Conservation (phyloP, 2,329 filamentous ascomycete species). For the Sclerotiophoma versabilis region DNA sequence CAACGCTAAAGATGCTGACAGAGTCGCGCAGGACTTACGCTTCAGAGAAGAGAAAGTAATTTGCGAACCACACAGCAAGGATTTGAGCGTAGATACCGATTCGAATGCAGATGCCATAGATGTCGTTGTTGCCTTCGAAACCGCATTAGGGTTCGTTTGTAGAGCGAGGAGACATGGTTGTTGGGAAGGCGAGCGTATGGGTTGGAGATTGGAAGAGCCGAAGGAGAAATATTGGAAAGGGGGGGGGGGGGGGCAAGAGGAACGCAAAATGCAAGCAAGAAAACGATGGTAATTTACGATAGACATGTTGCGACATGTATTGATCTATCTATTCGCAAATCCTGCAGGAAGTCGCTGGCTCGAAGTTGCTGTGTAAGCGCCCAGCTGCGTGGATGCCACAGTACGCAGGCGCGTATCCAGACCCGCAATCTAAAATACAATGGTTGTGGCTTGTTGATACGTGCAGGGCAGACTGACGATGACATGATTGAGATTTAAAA, state of each 20-base stretch:
- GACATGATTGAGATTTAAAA: not conserved
- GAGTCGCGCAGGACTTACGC: slow-evolving; percentile 26
- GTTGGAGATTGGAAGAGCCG: no score
- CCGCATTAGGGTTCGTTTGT: slow-evolving; percentile 7
- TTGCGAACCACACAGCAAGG: slow-evolving; percentile 36
- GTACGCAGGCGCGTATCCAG: not conserved
- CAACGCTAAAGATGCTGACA: slow-evolving; percentile 33
- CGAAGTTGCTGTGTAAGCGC: slow-evolving; percentile 14
- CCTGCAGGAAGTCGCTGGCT: not conserved
- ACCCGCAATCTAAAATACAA: not conserved
- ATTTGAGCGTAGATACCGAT: slow-evolving; percentile 40
- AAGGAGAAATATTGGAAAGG: not conserved
- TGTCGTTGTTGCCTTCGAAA: slow-evolving; percentile 59
- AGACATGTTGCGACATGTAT: not conserved
- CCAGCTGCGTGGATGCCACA: not conserved
- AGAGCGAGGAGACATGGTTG: not conserved
- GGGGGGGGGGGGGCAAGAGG: not conserved
- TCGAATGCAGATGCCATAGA: slow-evolving; percentile 40
- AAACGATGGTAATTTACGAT: not conserved
- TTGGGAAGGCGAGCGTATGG: not conserved
- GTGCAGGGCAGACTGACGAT: not conserved
- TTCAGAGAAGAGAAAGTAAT: slow-evolving; percentile 35
- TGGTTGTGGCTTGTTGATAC: not conserved
- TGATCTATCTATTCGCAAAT: not conserved
- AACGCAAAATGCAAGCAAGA: not conserved